Evolutionary conservation across 2,329 filamentous ascomycete genomes (phyloP).

Genomic region (Monosporascus sp.): DNA sequence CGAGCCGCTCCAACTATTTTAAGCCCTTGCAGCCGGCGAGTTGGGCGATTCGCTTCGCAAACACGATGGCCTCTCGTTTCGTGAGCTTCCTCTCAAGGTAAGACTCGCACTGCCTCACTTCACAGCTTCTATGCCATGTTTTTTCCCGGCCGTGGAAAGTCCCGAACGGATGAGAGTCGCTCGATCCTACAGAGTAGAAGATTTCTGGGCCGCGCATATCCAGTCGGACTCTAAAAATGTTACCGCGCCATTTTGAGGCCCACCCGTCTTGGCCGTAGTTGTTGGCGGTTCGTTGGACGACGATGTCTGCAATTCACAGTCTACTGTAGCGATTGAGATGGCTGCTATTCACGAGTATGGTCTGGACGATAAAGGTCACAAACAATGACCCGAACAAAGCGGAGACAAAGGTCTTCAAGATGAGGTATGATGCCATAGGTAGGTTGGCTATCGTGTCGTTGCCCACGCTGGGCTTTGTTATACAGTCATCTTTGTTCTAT

Average conservation of each 20-base stretch:
- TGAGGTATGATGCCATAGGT: slow-evolving; percentile 10
- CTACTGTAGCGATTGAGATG: slow-evolving; percentile 9
- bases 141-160: background rate
- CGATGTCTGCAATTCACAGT: slow-evolving; percentile 1
- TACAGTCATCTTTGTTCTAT: slow-evolving; percentile 11
- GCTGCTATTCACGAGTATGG: slow-evolving; percentile 1
- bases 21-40: background rate
- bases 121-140: slow-evolving; percentile 1
- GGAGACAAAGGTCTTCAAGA: slow-evolving; percentile 19
- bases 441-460: slow-evolving; percentile 2
- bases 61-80: slow-evolving; percentile 28
- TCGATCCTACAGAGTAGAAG: slow-evolving; percentile 1
- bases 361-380: background rate
- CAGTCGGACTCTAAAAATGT: slow-evolving; percentile 14
- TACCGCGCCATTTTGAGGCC: slow-evolving; percentile 11
- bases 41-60: slow-evolving; percentile 21
- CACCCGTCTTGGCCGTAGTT: slow-evolving; percentile 13
- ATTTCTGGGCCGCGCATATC: slow-evolving; percentile 2
- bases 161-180: background rate
- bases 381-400: slow-evolving; percentile 13
- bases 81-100: slow-evolving; percentile 13
- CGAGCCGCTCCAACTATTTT: slow-evolving; percentile 11
- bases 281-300: slow-evolving; percentile 23
- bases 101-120: slow-evolving; percentile 27
- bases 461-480: slow-evolving; percentile 11